Evolutionary conservation across 2,329 filamentous ascomycete genomes (phyloP), one percentile per base, ranked within the genome.

Genomic region (Xylaria multiplex): DNA sequence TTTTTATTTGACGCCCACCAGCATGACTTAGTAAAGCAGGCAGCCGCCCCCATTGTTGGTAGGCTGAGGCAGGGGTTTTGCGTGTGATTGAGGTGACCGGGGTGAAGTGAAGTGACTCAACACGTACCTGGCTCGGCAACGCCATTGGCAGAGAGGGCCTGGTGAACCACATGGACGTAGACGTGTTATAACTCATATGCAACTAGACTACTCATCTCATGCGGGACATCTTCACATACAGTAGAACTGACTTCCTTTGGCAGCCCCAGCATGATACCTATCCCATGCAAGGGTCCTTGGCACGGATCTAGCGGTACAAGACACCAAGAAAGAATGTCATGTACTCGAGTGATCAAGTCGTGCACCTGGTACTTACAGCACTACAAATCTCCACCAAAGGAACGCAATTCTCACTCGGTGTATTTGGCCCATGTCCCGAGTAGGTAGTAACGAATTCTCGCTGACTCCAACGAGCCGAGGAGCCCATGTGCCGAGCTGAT

Each of bases 61-160:
- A 54, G 53, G 46, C n/a, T 52, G 59, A 59, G 30, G 54, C 62
- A 62, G 58, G 66, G 66, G 13, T 55, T 53, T 35, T 50, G 37
- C 45, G 56, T 52, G 35, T 54, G 46, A 49, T 59, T 50, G 54
- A 59, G 32, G 32, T 35, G 45, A 30, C 57, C 35, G 59, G 56
- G 56, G 22, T 37, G 2, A 43, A 37, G 35, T 64, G 35, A 64
- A 49, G 63, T 68, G 63, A 66, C 59, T 66, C 59, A 46, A 59
- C 32, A 49, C 45, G 14, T 52, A 45, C 50, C 55, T 35, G 19
- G 49, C 45, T 53, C 56, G 43, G 42, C 32, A 24, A 59, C 35
- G 16, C 58, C 27, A 68, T 68, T 68, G 66, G 62, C 32, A 55
- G 53, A 50, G 32, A 56, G 14, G 6, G 24, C 45, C 59, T 27